Evolutionary conservation across 2,329 filamentous ascomycete species (phyloP), one percentile per base, ranked within the genome.

Genomic region (Endocalyx cinctus): DNA sequence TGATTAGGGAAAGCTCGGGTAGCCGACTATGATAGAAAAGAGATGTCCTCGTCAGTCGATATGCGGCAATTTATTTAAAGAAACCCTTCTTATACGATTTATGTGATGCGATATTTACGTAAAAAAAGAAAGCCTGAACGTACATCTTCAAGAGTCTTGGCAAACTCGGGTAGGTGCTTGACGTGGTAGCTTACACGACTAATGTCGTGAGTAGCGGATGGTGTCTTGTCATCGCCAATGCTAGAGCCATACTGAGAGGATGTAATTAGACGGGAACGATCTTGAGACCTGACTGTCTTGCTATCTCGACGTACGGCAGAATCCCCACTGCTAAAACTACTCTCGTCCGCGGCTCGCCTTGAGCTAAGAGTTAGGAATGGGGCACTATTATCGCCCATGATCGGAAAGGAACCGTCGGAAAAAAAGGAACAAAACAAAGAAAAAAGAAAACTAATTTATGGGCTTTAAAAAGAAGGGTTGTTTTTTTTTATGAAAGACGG

Each of bases 181-280:
- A 77, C 65, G 51, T 77, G 73, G 41, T 72, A 77, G 58, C 61
- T 75, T 4, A 74, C 70, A 26, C 73, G 70, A 47, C 72, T 74
- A 28, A 67, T 72, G 48, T 77, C 73, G 48, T 77, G 74, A 11
- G 73, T 77, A 14, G 72, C 59, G 13, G 64, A 50, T 7, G 60
- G 58, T 17, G 59, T 52, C 34, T 47, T 54, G 34, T 58, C 53
- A 37, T 65, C 62, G 25, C 58, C 61, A 38, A 53, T 50, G 44
- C 57, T 62, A 14, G 66, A 69, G 44, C 63, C 64, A 46, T 69
- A 70, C 64, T 69, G 58, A 35, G 57, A 27, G 43, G 58, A 60
- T 43, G 56, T 57, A 20, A 47, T 53, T 45, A 59, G 53, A 45
- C 34, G 39, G 26, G 37, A 38, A 31, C 40, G 38, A 47, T 34